phyloP scores from a whole-genome alignment of 1,284 basidiomycete species.

The Ceratobasidium sp. region DNA sequence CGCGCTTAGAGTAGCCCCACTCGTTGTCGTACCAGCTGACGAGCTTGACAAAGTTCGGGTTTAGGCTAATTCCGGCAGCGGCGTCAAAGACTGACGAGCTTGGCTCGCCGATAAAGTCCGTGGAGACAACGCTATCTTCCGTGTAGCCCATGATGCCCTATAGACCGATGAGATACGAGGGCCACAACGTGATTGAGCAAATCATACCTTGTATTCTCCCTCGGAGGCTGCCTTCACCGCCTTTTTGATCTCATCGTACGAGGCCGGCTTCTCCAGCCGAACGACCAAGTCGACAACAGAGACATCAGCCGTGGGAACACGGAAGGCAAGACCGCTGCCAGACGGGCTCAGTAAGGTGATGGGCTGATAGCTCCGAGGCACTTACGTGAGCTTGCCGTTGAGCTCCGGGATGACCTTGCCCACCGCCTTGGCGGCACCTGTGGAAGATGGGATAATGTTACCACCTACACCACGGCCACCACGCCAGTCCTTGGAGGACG shows the following conservation, averaged over 20 bases:
- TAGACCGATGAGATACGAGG: neutral
- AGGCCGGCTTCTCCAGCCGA: slow-evolving; percentile 86
- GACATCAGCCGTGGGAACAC: slow-evolving; percentile 96
- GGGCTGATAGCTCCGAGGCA: slow-evolving; percentile 44
- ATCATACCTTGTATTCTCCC: slow-evolving; percentile 63
- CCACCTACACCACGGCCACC: slow-evolving; percentile 96
- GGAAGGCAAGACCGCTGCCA: slow-evolving; percentile 91
- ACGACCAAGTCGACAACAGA: slow-evolving; percentile 98
- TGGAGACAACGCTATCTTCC: slow-evolving; percentile 93
- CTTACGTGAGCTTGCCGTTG: slow-evolving; percentile 95
- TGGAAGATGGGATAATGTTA: slow-evolving; percentile 99
- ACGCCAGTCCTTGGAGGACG: slow-evolving; percentile 94
- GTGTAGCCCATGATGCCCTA: slow-evolving; percentile 94
- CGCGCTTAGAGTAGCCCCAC: slow-evolving; percentile 96
- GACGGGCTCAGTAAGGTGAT: neutral
- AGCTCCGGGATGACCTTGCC: slow-evolving; percentile 98
- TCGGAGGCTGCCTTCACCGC: slow-evolving; percentile 86
- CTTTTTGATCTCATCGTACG: slow-evolving; percentile 93
- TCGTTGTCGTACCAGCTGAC: slow-evolving; percentile 97
- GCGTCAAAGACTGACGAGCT: slow-evolving; percentile 93
- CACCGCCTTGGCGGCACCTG: slow-evolving; percentile 99
- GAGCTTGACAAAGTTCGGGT: slow-evolving; percentile 94
- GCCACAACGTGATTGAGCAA: neutral
- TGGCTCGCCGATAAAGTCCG: slow-evolving; percentile 88
- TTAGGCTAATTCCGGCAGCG: slow-evolving; percentile 91